Evolutionary conservation across 148 eudicot genomes (phyloP), one percentile per base, ranked within the genome.

Genomic region (Pouteria glomerata): DNA sequence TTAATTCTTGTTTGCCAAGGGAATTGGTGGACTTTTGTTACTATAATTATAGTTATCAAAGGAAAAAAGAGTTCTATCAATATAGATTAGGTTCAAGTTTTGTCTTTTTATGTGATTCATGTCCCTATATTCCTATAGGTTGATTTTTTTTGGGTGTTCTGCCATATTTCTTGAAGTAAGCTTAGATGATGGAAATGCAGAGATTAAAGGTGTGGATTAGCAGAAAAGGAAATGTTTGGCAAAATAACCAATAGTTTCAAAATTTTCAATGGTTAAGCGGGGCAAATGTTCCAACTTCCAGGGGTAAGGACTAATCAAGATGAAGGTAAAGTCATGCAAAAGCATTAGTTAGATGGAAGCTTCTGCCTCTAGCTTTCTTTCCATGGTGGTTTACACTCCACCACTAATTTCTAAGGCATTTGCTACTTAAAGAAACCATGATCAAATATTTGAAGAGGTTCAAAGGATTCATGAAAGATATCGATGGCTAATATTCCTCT

Each of bases 181-280:
- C 58, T 14, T 68, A 23, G 59, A 11, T 68, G 30, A 30, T 34
- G 48, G 30, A 68, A 45, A 68, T 35, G 48, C 6, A 69, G 45
- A 35, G 27, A 19, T 45, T 29, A 6, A 4, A 15, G 41, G 42
- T 59, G 10, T 6, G 63, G 8, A 33, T 35, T 33, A 33, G 44
- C 65, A 61, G 19, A 14, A 21, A 10, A 33, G 6, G 24, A 15
- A n/a, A 3, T 14, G 26, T 8, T 37, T 61, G 2, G 65, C 21
- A 18, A 18, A 19, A 11, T n/a, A n/a, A n/a, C n/a, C n/a, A n/a
- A n/a, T n/a, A n/a, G n/a, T n/a, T n/a, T n/a, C n/a, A n/a, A n/a
- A n/a, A n/a, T n/a, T n/a, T n/a, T n/a, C n/a, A n/a, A n/a, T n/a
- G n/a, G n/a, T n/a, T n/a, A n/a, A n/a, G n/a, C n/a, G n/a, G n/a